phyloP scores from a whole-genome alignment of 176 grass and related monocot genomes.

The Tuctoria greenei region DNA sequence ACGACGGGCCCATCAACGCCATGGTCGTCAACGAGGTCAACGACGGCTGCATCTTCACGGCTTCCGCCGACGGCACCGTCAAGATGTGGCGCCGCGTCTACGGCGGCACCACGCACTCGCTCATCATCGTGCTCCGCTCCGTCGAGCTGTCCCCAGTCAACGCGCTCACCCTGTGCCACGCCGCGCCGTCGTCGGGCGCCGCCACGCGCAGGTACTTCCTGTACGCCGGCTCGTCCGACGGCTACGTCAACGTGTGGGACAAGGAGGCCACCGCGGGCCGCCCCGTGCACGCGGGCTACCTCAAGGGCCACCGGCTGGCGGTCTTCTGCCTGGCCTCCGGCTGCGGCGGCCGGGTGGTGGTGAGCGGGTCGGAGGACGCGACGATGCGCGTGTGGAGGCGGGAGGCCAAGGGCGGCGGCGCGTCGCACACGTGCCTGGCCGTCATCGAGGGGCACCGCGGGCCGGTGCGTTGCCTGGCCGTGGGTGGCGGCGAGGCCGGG shows the following conservation, averaged over 20 bases:
- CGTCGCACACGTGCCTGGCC: constrained; percentile 69
- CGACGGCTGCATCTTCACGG: constrained; percentile 82
- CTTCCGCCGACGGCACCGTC: constrained; percentile 68
- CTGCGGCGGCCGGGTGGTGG: constrained; percentile 51
- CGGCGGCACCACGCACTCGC: constrained; percentile 60
- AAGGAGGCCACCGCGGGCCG: constrained; percentile 69
- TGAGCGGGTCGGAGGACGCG: constrained; percentile 84
- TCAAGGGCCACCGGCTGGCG: constrained; percentile 72
- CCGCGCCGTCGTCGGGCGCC: background rate
- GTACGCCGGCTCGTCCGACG: constrained; percentile 79
- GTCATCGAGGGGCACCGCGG: constrained; percentile 87
- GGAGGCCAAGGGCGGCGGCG: constrained; percentile 28
- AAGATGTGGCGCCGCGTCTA: constrained; percentile 88
- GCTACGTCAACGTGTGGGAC: constrained; percentile 88
- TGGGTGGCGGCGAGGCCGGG: constrained; percentile 56
- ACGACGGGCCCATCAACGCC: constrained; percentile 62
- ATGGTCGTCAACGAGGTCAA: constrained; percentile 75
- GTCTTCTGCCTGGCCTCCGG: constrained; percentile 73
- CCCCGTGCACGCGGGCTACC: constrained; percentile 59
- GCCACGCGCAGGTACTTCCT: constrained; percentile 49
- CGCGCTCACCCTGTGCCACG: constrained; percentile 56
- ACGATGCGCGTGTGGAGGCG: constrained; percentile 88
- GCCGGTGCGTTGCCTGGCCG: constrained; percentile 70
- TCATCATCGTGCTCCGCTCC: constrained; percentile 67
- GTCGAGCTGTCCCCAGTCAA: constrained; percentile 70